These are phyloP conservation scores for Jatropha multifida DNA, from an alignment of 441 rosid species.

Conservation along the genomic window DNA sequence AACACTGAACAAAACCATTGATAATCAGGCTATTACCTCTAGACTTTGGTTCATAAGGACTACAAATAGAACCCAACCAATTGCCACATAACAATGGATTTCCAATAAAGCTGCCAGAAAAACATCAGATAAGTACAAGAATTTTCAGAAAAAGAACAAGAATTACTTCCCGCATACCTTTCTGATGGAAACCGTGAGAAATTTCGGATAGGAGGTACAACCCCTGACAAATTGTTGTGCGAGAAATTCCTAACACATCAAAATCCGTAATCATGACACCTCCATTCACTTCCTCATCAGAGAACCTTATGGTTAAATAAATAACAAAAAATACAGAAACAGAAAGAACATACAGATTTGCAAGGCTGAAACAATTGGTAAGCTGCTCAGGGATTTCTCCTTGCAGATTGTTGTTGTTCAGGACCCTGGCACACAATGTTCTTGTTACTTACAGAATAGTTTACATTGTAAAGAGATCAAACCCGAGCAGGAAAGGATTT, in stretches of 20 bases:
- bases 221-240: slow-evolving; percentile 81
- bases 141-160: not conserved
- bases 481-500: not conserved
- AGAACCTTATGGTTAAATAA: not conserved
- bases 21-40: slow-evolving; percentile 41
- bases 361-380: slow-evolving; percentile 73
- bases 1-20: not conserved
- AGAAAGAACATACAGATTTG: slow-evolving; percentile 46
- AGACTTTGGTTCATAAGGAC: slow-evolving; percentile 47
- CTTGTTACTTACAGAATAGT: not conserved
- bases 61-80: slow-evolving; percentile 83
- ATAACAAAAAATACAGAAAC: not conserved
- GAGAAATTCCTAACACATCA: slow-evolving; percentile 63
- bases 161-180: slow-evolving; percentile 41
- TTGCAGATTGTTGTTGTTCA: slow-evolving; percentile 67
- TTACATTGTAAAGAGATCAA: not conserved
- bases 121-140: not conserved
- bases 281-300: not conserved
- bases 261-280: not conserved
- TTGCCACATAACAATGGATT: slow-evolving; percentile 78
- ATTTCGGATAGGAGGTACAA: slow-evolving; percentile 59
- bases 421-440: slow-evolving; percentile 43
- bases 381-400: slow-evolving; percentile 86
- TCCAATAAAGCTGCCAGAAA: slow-evolving; percentile 59
- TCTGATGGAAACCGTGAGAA: slow-evolving; percentile 61